Evolutionary conservation across 352 stramenopile genomes (phyloP).

Genomic region (Globisporangium ultimum): DNA sequence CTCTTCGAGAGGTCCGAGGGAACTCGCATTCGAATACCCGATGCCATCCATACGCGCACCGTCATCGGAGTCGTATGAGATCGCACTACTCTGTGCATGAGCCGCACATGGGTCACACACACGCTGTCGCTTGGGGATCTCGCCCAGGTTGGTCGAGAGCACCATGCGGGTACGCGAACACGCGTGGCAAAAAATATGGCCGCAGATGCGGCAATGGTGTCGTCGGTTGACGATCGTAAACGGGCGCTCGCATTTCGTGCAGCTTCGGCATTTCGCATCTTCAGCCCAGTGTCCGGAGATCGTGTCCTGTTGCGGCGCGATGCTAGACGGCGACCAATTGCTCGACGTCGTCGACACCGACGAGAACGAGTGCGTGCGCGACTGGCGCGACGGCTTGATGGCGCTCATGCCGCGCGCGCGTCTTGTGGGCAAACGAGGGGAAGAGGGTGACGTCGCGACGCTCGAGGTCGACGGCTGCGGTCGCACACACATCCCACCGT

Average conservation of each 20-base stretch:
- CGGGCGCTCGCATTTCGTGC: constrained; percentile 59
- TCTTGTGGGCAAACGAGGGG: neutral
- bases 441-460: neutral
- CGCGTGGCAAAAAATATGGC: constrained; percentile 78
- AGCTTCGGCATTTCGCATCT: constrained; percentile 45
- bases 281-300: constrained; percentile 72
- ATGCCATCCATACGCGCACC: constrained; percentile 15
- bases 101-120: constrained; percentile 68
- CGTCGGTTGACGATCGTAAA: constrained; percentile 78
- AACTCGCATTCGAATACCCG: constrained; percentile 3
- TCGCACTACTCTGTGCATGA: constrained; percentile 59
- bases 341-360: constrained; percentile 68
- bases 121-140: constrained; percentile 66
- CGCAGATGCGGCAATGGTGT: constrained; percentile 81
- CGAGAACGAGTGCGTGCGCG: constrained; percentile 45
- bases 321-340: constrained; percentile 54
- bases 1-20: constrained; percentile 7
- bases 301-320: constrained; percentile 40
- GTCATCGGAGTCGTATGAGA: constrained; percentile 59
- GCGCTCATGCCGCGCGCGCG: constrained; percentile 7
- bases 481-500: constrained; percentile 38
- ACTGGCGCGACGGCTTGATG: constrained; percentile 11
- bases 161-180: constrained; percentile 81
- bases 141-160: constrained; percentile 59
- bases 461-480: constrained; percentile 14